Evolutionary conservation across 805 yeast species (phyloP).

Genomic region (Monosporozyma aquatica): DNA sequence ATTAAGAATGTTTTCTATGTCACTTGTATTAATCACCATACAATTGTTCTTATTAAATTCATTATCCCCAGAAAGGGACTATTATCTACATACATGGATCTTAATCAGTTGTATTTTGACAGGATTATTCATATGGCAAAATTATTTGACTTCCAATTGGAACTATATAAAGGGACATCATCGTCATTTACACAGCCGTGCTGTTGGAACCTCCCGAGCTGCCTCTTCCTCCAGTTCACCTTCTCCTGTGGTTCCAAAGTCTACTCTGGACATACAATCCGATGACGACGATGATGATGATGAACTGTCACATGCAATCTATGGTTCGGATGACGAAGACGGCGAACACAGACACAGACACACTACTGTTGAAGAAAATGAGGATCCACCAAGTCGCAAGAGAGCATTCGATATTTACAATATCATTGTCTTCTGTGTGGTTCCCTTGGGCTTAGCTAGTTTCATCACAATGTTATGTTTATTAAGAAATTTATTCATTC

Average conservation of each 20-base stretch:
- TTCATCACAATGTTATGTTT: constrained; percentile 85
- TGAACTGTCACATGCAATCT: neutral
- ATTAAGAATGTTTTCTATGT: constrained; percentile 75
- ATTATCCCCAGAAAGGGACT: constrained; percentile 61
- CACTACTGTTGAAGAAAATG: too few relatives aligned
- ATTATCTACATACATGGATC: constrained; percentile 85
- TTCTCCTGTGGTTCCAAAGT: too few relatives aligned
- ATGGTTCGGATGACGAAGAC: neutral
- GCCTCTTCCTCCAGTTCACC: too few relatives aligned
- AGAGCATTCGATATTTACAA: constrained; percentile 80
- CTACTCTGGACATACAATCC: too few relatives aligned
- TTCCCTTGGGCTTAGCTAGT: constrained; percentile 94
- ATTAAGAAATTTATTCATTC: constrained; percentile 62
- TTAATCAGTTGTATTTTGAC: constrained; percentile 80
- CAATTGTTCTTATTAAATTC: constrained; percentile 61
- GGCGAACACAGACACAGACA: too few relatives aligned
- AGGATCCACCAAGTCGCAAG: too few relatives aligned
- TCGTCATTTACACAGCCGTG: constrained; percentile 1
- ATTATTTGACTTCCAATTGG: constrained; percentile 73
- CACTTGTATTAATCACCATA: constrained; percentile 58
- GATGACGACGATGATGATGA: constrained; percentile 4
- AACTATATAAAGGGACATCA: constrained; percentile 29
- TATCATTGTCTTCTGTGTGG: constrained; percentile 91
- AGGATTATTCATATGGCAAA: constrained; percentile 70
- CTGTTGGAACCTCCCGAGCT: too few relatives aligned